phyloP scores from a whole-genome alignment of 148 eudicot species.

The Chenopodium album region DNA sequence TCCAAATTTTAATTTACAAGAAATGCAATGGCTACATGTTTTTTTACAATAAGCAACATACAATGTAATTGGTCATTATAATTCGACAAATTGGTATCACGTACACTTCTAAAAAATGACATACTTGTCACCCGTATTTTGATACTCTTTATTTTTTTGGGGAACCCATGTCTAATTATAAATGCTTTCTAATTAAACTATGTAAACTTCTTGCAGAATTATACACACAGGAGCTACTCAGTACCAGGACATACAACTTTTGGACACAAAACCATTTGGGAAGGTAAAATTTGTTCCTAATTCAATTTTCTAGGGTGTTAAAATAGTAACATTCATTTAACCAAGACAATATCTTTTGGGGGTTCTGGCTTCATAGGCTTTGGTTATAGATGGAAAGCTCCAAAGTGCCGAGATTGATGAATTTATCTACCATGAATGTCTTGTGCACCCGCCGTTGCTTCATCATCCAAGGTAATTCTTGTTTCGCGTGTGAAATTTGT shows the following conservation, averaged over 20 bases:
- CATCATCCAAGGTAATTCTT: constrained; percentile 58
- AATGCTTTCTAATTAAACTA: too few relatives aligned
- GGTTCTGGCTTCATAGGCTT: constrained; percentile 43
- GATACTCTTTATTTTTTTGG: too few relatives aligned
- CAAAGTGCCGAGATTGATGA: constrained; percentile 95
- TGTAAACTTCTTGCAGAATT: constrained; percentile 44
- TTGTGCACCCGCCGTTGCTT: constrained; percentile 88
- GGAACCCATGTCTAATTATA: too few relatives aligned
- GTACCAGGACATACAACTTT: constrained; percentile 89
- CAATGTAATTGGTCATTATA: too few relatives aligned
- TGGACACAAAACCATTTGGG: constrained; percentile 98
- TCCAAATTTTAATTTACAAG: too few relatives aligned
- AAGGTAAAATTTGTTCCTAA: constrained; percentile 44
- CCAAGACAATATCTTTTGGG: not conserved
- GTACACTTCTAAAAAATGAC: too few relatives aligned
- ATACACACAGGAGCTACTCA: constrained; percentile 86
- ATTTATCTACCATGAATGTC: constrained; percentile 90
- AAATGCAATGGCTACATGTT: too few relatives aligned
- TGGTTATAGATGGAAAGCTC: constrained; percentile 90
- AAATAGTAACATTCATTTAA: not conserved
- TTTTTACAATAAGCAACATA: too few relatives aligned
- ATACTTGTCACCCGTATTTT: too few relatives aligned
- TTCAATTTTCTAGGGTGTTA: not conserved
- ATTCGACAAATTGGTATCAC: too few relatives aligned
- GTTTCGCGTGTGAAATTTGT: not conserved